Evolutionary conservation across 1,284 basidiomycete species (phyloP).

Genomic region (Gymnopus androsaceus): DNA sequence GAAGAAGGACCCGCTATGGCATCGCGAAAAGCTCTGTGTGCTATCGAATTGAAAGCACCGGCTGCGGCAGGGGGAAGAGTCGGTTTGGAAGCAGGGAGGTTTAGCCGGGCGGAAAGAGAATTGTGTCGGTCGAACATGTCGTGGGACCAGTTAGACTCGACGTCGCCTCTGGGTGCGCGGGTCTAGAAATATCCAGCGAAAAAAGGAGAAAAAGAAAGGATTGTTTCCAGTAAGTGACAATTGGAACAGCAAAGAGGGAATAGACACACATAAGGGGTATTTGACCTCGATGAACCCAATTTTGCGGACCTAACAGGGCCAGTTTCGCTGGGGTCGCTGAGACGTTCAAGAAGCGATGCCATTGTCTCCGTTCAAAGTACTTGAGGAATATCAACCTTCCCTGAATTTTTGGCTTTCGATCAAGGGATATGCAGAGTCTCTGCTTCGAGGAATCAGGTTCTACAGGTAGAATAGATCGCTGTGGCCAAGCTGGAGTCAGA

Average conservation of each 20-base stretch:
- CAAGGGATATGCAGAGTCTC: too few species aligned
- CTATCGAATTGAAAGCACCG: constrained; percentile 42
- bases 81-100: constrained; percentile 31
- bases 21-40: constrained; percentile 58
- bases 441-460: too few species aligned
- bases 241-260: too few species aligned
- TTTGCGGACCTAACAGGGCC: constrained; percentile 64
- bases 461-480: too few species aligned
- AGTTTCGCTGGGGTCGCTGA: constrained; percentile 46
- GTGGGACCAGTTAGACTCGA: constrained; percentile 70
- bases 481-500: background rate
- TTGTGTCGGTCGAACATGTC: constrained; percentile 68
- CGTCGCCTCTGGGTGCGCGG: constrained; percentile 64
- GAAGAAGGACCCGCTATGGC: constrained; percentile 39
- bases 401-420: background rate
- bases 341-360: constrained; percentile 70
- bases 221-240: too few species aligned
- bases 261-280: constrained; percentile 70
- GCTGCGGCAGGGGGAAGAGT: constrained; percentile 38
- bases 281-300: constrained; percentile 42
- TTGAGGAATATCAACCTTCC: background rate
- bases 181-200: constrained; percentile 37
- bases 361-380: constrained; percentile 31
- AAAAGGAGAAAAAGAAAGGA: constrained; percentile 27
- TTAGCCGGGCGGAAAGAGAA: constrained; percentile 64